Evolutionary conservation across 768 basidiomycete species (phyloP), one percentile per base, ranked within the genome.

Genomic region (Phlebiopsis flavidoalba): DNA sequence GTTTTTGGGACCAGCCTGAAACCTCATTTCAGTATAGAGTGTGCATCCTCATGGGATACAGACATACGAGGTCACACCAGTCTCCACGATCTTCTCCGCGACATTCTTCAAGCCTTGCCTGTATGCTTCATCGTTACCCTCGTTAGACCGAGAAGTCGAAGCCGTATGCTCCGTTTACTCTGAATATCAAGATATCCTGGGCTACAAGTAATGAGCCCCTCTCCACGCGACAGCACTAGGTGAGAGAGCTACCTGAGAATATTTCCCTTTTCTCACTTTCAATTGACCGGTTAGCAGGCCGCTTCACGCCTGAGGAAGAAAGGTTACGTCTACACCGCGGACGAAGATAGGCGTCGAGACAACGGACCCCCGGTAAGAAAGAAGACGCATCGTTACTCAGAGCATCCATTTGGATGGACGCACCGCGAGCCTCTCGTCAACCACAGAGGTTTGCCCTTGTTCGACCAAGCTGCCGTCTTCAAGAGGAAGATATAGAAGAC

Each of bases 131-230:
- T 90, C 88, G 67, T 87, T 80, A 26, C 81, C 83, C 37, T 89
- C 85, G 65, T n/a, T 88, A 91, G 17, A 93, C 83, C 12, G 91
- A 93, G 67, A 94, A 93, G 71, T 93, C 91, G 68, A 93, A 90
- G 33, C 87, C 86, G 70, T 91, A 94, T 5, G 86, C 93, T 37
- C 94, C 94, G 64, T 96, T 95, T 63, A 96, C n/a, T 87, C 68
- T 96, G 94, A 17, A 89, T 84, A 73, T 95, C 94, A 53, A 95
- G 80, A 67, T 88, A 83, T 14, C 93, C 93, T 2, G 93, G 93
- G 70, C 91, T 93, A 64, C 37, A 62, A 46, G 17, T 21, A 15
- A 45, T 60, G 63, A 59, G 59, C 2, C 26, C 26, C 26, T 31
- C 26, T 31, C 6, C 6, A 6, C 6, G 26, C 2, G 3, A 31